Conservation (phyloP, 331 rosid genomes). For the Malus hybrid region DNA sequence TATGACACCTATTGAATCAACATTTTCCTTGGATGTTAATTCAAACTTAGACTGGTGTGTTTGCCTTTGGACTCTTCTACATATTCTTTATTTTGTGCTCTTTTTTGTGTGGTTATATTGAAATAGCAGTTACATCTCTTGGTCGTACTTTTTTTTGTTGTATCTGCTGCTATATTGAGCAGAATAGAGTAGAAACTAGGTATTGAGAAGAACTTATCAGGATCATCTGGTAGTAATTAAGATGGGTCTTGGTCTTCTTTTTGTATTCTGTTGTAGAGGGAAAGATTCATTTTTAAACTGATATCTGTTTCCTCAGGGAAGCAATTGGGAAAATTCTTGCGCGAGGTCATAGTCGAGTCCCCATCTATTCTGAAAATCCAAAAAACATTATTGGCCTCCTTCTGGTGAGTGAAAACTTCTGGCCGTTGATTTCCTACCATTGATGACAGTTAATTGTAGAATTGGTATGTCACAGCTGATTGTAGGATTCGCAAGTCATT, state of each 20-base stretch:
- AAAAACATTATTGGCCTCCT: conserved; percentile 39
- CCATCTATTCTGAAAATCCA: conserved; percentile 35
- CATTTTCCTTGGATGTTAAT: conserved; percentile 42
- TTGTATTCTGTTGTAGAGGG: background rate
- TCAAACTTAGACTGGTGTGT: conserved; percentile 44
- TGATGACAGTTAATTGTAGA: background rate
- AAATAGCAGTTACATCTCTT: background rate
- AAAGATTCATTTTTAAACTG: background rate
- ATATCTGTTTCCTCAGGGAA: conserved; percentile 24
- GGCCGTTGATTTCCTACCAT: background rate
- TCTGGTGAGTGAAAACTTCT: conserved; percentile 14
- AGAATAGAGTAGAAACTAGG: background rate
- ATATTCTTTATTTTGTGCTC: too few species aligned
- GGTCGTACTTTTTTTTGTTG: background rate
- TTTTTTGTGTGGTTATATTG: background rate
- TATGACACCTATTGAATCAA: conserved; percentile 53
- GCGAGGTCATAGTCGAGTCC: conserved; percentile 43
- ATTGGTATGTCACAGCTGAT: background rate
- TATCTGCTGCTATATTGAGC: background rate
- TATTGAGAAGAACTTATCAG: background rate
- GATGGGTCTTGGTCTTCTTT: background rate
- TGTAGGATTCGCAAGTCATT: background rate
- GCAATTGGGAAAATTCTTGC: conserved; percentile 45
- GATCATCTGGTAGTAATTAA: background rate
- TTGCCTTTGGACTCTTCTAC: background rate